Conservation (phyloP, 208 protist species). For the Leishmania tropica region DNA sequence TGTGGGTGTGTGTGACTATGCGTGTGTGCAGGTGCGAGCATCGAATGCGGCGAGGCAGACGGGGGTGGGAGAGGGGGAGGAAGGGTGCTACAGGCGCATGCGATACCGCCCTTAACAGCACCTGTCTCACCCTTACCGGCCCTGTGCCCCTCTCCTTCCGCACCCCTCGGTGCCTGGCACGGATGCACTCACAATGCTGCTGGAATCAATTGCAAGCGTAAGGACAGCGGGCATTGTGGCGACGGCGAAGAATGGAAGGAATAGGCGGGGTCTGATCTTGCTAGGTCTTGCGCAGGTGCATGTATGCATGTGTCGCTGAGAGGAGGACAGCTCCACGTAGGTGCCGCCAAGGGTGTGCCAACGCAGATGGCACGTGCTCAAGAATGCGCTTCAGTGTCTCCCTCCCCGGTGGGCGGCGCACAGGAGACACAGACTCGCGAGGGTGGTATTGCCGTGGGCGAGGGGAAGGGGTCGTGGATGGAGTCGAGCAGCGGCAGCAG, state of each 20-base stretch:
- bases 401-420: not conserved
- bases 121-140: not conserved
- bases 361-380: not conserved
- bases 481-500: not conserved
- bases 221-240: not conserved
- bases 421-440: not conserved
- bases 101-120: not conserved
- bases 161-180: not conserved
- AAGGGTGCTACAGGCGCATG: not conserved
- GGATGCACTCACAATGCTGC: not conserved
- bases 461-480: slow-evolving; percentile 1
- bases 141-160: not conserved
- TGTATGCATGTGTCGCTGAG: not conserved
- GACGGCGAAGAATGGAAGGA: not conserved
- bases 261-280: not conserved
- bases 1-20: not conserved
- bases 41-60: not conserved
- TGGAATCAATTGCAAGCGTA: not conserved
- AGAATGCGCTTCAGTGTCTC: not conserved
- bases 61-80: not conserved
- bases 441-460: not conserved
- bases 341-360: not conserved
- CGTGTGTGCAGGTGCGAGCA: not conserved
- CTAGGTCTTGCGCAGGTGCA: not conserved
- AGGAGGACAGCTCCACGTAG: not conserved